phyloP scores from a whole-genome alignment of 805 yeast genomes.

The Kuraishia capsulata region DNA sequence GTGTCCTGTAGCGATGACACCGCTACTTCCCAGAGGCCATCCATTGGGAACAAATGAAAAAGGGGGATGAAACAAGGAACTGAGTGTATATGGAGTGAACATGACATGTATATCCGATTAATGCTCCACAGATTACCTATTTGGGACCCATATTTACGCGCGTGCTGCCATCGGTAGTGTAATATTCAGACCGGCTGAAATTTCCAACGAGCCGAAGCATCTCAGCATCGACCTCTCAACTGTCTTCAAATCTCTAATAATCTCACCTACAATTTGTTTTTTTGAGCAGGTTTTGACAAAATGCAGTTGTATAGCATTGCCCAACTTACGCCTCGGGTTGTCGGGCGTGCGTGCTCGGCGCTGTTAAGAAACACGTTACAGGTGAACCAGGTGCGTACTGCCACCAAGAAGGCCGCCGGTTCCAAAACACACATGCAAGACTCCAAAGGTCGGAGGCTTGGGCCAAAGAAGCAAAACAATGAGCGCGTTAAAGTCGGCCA shows the following conservation, averaged over 20 bases:
- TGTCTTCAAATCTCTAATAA: too few species aligned
- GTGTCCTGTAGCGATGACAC: conserved; percentile 61
- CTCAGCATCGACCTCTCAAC: too few species aligned
- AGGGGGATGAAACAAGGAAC: neutral
- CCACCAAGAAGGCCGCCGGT: conserved; percentile 92
- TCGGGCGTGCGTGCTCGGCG: neutral
- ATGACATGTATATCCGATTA: neutral
- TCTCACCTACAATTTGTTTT: too few species aligned
- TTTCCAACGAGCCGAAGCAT: too few species aligned
- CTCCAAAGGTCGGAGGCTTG: conserved; percentile 90
- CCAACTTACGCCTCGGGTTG: neutral
- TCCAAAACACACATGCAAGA: conserved; percentile 91
- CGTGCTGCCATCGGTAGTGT: too few species aligned
- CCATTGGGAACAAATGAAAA: conserved; percentile 27
- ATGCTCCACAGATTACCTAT: neutral
- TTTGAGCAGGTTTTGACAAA: too few species aligned
- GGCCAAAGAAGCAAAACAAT: conserved; percentile 83
- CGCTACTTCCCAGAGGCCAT: conserved; percentile 62
- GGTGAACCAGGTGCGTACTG: conserved; percentile 57
- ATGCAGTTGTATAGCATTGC: neutral
- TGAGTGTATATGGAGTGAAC: too few species aligned
- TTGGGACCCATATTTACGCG: too few species aligned
- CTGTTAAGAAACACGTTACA: neutral
- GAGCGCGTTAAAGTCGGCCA: conserved; percentile 71
- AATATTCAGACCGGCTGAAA: too few species aligned